Conservation (phyloP, 768 basidiomycete genomes). For the Agaricus subrufescens region DNA sequence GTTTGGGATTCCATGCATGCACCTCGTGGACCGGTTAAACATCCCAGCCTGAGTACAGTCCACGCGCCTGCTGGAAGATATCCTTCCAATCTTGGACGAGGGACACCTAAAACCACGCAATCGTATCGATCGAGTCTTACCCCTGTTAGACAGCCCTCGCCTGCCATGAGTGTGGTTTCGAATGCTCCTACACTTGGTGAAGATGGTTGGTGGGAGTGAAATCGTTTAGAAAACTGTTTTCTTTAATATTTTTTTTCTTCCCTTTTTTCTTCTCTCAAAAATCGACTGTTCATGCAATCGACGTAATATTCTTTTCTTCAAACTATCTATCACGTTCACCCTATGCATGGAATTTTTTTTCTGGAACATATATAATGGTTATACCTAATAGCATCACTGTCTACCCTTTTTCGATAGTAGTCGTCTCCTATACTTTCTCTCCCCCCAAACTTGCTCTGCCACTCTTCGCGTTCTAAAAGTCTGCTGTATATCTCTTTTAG, state of each 20-base stretch:
- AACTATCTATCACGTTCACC: background rate
- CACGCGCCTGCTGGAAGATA: conserved; percentile 34
- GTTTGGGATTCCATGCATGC: conserved; percentile 74
- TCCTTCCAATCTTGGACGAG: conserved; percentile 25
- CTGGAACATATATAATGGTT: conserved; percentile 14
- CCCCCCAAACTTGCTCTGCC: background rate
- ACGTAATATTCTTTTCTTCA: conserved; percentile 4
- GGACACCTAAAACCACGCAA: conserved; percentile 30
- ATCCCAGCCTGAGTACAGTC: conserved; percentile 18
- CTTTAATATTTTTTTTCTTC: background rate
- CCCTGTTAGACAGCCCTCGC: conserved; percentile 50
- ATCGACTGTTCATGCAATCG: conserved; percentile 9
- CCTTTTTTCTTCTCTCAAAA: conserved; percentile 12
- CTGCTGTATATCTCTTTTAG: background rate
- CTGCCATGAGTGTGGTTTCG: conserved; percentile 74
- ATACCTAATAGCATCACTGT: background rate
- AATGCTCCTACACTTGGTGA: conserved; percentile 62
- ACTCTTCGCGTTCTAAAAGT: background rate
- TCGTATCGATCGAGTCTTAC: conserved; percentile 18
- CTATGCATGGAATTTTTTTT: conserved; percentile 10
- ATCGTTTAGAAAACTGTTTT: too few species aligned
- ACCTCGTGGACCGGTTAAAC: conserved; percentile 27
- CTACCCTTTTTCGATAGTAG: too few species aligned
- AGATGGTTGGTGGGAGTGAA: conserved; percentile 77
- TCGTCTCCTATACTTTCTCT: background rate